phyloP scores from a whole-genome alignment of 169 alveolate genomes.

The Cryptosporidium parvum region DNA sequence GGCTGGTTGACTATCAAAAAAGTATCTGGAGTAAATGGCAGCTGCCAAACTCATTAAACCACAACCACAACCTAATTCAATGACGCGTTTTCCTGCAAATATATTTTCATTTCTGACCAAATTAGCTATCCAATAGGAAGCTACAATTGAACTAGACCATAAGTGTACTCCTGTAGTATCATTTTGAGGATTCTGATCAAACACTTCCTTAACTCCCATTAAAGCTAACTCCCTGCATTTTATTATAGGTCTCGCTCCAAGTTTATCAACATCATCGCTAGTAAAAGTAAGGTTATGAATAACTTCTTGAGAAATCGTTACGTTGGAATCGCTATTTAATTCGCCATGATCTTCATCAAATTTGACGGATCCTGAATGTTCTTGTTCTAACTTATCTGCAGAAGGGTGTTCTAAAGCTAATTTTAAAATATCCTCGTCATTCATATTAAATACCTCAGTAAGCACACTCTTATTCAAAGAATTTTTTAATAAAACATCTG shows the following conservation, averaged over 20 bases:
- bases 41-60: constrained; percentile 65
- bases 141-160: constrained; percentile 75
- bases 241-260: neutral
- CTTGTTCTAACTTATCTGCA: constrained; percentile 50
- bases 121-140: constrained; percentile 51
- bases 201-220: constrained; percentile 38
- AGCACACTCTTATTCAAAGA: constrained; percentile 37
- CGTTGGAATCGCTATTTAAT: neutral
- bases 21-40: constrained; percentile 18
- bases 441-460: constrained; percentile 63
- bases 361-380: constrained; percentile 12
- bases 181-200: constrained; percentile 42
- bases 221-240: constrained; percentile 68
- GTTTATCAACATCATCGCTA: neutral
- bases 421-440: constrained; percentile 31
- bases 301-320: constrained; percentile 22
- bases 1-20: neutral
- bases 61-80: constrained; percentile 71
- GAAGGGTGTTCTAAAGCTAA: constrained; percentile 56
- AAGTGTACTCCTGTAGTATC: constrained; percentile 70
- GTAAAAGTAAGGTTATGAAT: constrained; percentile 21
- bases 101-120: neutral
- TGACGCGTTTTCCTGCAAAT: constrained; percentile 30
- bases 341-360: constrained; percentile 17
- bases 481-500: constrained; percentile 58